Evolutionary conservation across 805 yeast species (phyloP).

Genomic region (Myxozyma mucilagina): DNA sequence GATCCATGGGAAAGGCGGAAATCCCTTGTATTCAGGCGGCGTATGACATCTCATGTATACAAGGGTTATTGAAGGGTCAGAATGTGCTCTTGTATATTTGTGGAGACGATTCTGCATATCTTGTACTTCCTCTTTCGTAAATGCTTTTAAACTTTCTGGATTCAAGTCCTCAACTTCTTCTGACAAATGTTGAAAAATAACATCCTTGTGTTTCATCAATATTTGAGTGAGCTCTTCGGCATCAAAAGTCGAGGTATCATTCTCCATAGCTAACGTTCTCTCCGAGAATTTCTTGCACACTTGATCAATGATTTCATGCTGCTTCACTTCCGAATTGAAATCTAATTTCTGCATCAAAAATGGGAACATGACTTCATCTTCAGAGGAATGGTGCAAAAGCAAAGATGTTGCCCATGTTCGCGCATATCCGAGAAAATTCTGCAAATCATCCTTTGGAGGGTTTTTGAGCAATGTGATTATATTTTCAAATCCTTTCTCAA

Average conservation of each 20-base stretch:
- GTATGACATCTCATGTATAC: slow-evolving; percentile 15
- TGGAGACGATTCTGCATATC: neutral
- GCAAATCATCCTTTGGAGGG: slow-evolving; percentile 8
- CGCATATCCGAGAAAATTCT: slow-evolving; percentile 20
- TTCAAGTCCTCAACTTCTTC: slow-evolving; percentile 17
- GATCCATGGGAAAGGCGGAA: slow-evolving; percentile 18
- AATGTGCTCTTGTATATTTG: slow-evolving; percentile 4
- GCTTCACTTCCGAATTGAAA: slow-evolving; percentile 5
- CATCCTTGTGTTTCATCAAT: slow-evolving; percentile 3
- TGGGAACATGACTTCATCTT: slow-evolving; percentile 20
- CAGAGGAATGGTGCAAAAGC: slow-evolving; percentile 9
- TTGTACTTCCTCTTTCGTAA: neutral
- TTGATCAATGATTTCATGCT: slow-evolving; percentile 9
- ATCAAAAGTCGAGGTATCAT: slow-evolving; percentile 2
- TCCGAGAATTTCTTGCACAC: neutral
- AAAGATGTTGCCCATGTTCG: slow-evolving; percentile 9
- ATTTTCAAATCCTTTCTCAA: slow-evolving; percentile 11
- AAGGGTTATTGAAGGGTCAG: slow-evolving; percentile 6
- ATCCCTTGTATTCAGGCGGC: slow-evolving; percentile 12
- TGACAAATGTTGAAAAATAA: slow-evolving; percentile 7
- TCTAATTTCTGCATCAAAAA: slow-evolving; percentile 4
- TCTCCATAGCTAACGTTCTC: neutral
- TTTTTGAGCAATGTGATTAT: slow-evolving; percentile 1
- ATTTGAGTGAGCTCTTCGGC: slow-evolving; percentile 2
- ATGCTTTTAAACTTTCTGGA: slow-evolving; percentile 8